Conservation (phyloP, 768 basidiomycete genomes). For the Hypholoma fasciculare region DNA sequence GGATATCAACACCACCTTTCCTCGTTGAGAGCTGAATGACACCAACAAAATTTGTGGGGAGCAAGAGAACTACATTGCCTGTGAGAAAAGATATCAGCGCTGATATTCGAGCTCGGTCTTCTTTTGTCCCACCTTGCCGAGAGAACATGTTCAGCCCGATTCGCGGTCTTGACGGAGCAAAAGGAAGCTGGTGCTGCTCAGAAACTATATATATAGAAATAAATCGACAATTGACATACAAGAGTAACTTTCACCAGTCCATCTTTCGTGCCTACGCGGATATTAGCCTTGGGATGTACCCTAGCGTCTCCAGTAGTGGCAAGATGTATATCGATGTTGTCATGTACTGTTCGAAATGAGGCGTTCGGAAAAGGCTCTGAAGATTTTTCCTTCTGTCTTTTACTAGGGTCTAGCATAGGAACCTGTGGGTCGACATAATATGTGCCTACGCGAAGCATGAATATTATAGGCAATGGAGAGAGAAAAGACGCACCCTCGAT, state of each 20-base stretch:
- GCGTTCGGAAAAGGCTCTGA: conserved; percentile 34
- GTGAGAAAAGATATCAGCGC: neutral
- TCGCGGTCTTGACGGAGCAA: conserved; percentile 30
- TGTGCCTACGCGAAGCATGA: conserved; percentile 29
- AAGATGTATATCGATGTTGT: conserved; percentile 35
- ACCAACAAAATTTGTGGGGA: conserved; percentile 37
- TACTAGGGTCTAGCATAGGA: conserved; percentile 25
- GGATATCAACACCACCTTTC: conserved; percentile 31
- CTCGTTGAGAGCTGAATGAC: conserved; percentile 33
- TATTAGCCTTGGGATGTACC: conserved; percentile 30
- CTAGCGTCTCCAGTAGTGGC: conserved; percentile 36
- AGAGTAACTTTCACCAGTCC: conserved; percentile 42
- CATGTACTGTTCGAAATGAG: conserved; percentile 43
- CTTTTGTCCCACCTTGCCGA: conserved; percentile 27
- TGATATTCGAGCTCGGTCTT: neutral
- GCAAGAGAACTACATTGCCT: conserved; percentile 36
- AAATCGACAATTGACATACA: conserved; percentile 22
- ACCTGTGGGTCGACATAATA: conserved; percentile 40
- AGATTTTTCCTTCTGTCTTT: conserved; percentile 21
- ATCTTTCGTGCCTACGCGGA: conserved; percentile 34
- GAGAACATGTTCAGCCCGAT: conserved; percentile 37
- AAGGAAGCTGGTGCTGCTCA: conserved; percentile 28
- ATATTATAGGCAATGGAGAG: neutral
- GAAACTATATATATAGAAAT: neutral
- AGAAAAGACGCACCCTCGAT: conserved; percentile 28